Evolutionary conservation across 2,329 filamentous ascomycete species (phyloP).

Genomic region (Fusarium buxicola): DNA sequence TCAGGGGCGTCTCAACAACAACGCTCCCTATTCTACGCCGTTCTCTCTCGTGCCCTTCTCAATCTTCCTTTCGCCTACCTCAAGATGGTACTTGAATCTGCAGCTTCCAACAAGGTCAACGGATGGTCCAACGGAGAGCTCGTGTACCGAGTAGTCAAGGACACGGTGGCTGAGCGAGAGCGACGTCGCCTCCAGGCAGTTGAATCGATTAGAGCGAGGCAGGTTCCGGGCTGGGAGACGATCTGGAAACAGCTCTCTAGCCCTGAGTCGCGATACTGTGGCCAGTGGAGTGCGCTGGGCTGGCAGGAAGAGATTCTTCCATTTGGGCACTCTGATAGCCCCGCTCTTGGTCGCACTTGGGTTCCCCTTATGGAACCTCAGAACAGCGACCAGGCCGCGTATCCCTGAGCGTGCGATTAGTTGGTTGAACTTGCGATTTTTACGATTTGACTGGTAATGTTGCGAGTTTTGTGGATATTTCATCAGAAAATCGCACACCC

Average conservation of each 20-base stretch:
- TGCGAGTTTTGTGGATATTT: slow-evolving; percentile 39
- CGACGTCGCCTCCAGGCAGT: slow-evolving; percentile 61
- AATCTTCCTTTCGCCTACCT: slow-evolving; percentile 77
- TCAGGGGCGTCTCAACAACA: slow-evolving; percentile 44
- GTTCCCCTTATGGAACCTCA: slow-evolving; percentile 50
- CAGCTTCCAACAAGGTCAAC: slow-evolving; percentile 62
- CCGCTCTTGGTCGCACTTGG: slow-evolving; percentile 59
- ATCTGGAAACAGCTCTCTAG: slow-evolving; percentile 54
- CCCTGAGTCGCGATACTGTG: slow-evolving; percentile 54
- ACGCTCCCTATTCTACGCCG: slow-evolving; percentile 54
- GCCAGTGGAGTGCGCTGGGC: slow-evolving; percentile 60
- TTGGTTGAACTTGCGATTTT: slow-evolving; percentile 25
- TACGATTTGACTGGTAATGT: slow-evolving; percentile 30
- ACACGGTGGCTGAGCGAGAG: slow-evolving; percentile 69
- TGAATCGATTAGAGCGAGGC: slow-evolving; percentile 54
- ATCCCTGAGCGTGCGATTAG: slow-evolving; percentile 45
- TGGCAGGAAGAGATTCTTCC: slow-evolving; percentile 60
- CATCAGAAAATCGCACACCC: slow-evolving; percentile 35
- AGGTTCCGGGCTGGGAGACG: slow-evolving; percentile 50
- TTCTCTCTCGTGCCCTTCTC: slow-evolving; percentile 74
- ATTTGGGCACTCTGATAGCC: slow-evolving; percentile 55
- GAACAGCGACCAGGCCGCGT: slow-evolving; percentile 43
- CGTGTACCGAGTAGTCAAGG: slow-evolving; percentile 61
- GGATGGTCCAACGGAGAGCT: slow-evolving; percentile 62
- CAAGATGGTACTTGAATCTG: slow-evolving; percentile 72